Conservation (phyloP, 495 filamentous ascomycete species). For the Umbilicaria muhlenbergii region DNA sequence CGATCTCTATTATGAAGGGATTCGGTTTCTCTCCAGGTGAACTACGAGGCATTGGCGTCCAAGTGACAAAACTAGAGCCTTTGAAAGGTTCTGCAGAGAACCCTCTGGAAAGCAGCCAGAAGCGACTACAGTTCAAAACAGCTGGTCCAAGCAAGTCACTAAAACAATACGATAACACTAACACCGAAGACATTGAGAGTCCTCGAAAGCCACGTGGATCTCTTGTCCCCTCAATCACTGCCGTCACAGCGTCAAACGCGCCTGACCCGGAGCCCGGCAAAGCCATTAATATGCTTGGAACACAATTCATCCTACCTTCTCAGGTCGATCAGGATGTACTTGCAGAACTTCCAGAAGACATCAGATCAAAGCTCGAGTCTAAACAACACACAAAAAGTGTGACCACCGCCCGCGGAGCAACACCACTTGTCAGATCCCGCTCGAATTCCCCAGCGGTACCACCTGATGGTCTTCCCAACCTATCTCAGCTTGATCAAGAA, state of each 20-base stretch:
- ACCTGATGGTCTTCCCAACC: slow-evolving; percentile 21
- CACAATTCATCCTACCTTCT: slow-evolving; percentile 76
- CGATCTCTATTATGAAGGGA: slow-evolving; percentile 65
- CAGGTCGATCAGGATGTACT: slow-evolving; percentile 61
- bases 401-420: slow-evolving; percentile 18
- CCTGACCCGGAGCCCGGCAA: slow-evolving; percentile 42
- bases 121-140: slow-evolving; percentile 40
- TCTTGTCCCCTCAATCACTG: slow-evolving; percentile 30
- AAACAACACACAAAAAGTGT: slow-evolving; percentile 21
- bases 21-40: slow-evolving; percentile 80
- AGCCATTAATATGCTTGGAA: slow-evolving; percentile 62
- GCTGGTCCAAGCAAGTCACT: slow-evolving; percentile 14
- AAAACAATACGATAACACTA: slow-evolving; percentile 26
- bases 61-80: slow-evolving; percentile 82
- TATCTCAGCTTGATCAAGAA: slow-evolving; percentile 55
- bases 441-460: slow-evolving; percentile 8
- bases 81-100: slow-evolving; percentile 34
- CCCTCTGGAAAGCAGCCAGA: slow-evolving; percentile 43
- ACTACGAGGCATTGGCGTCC: slow-evolving; percentile 73
- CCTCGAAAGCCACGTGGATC: slow-evolving; percentile 43
- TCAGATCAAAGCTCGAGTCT: slow-evolving; percentile 52
- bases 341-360: slow-evolving; percentile 64
- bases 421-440: slow-evolving; percentile 19
- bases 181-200: slow-evolving; percentile 40
- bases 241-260: slow-evolving; percentile 34